phyloP scores from a whole-genome alignment of 2,329 filamentous ascomycete genomes.

The Xylaria hypoxylon region DNA sequence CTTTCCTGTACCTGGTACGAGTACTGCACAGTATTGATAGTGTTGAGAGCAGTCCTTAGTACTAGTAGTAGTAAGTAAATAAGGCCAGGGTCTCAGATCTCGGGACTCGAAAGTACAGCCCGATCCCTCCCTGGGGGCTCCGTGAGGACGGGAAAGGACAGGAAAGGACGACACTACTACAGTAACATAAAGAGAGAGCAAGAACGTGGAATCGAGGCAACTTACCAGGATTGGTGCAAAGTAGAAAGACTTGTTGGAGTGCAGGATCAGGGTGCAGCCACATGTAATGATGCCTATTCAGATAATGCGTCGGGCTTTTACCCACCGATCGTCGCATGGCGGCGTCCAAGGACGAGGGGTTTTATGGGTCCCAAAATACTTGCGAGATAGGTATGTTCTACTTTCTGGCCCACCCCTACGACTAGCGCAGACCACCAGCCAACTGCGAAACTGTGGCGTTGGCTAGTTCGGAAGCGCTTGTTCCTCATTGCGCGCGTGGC shows the following conservation, averaged over 20 bases:
- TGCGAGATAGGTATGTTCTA: constrained; percentile 13
- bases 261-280: constrained; percentile 32
- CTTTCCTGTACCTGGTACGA: not conserved
- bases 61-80: not conserved
- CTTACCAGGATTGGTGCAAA: constrained; percentile 11
- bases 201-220: constrained; percentile 13
- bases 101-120: constrained; percentile 28
- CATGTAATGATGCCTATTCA: constrained; percentile 38
- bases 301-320: constrained; percentile 44
- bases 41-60: too few relatives aligned
- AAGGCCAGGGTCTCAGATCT: constrained; percentile 27
- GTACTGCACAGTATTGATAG: not conserved
- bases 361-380: constrained; percentile 28
- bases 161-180: constrained; percentile 5
- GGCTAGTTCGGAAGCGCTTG: constrained; percentile 27
- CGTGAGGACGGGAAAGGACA: constrained; percentile 4
- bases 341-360: constrained; percentile 42
- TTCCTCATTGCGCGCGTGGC: constrained; percentile 47
- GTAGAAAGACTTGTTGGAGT: constrained; percentile 35
- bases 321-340: constrained; percentile 48
- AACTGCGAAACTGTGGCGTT: constrained; percentile 19
- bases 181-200: constrained; percentile 3
- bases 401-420: constrained; percentile 30
- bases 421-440: constrained; percentile 31
- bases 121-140: constrained; percentile 9